Evolutionary conservation across 2,329 filamentous ascomycete genomes (phyloP).

Genomic region (Alternaria sp.): DNA sequence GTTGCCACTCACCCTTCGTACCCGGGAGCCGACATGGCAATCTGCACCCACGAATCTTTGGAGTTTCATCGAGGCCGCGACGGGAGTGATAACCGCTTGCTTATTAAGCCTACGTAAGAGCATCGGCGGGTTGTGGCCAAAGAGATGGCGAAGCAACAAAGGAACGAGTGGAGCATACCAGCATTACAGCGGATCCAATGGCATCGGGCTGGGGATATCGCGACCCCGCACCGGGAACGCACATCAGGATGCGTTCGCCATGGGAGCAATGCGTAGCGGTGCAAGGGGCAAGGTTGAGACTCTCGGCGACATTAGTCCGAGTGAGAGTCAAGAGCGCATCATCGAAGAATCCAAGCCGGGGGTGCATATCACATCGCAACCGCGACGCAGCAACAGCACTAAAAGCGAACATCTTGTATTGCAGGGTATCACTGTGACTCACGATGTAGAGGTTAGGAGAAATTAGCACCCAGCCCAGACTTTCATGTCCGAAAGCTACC

Average conservation of each 20-base stretch:
- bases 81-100: conserved; percentile 40
- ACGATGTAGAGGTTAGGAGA: conserved; percentile 19
- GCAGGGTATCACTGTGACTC: conserved; percentile 19
- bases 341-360: conserved; percentile 9
- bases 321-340: conserved; percentile 26
- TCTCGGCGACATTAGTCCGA: conserved; percentile 19
- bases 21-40: conserved; percentile 31
- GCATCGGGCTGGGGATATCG: neutral
- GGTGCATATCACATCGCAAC: conserved; percentile 7
- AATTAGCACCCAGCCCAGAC: neutral
- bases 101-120: conserved; percentile 35
- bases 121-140: conserved; percentile 25
- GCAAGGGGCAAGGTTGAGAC: conserved; percentile 8
- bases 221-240: neutral
- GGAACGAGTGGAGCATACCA: conserved; percentile 14
- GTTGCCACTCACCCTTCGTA: conserved; percentile 5
- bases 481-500: neutral
- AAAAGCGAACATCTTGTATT: conserved; percentile 12
- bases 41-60: conserved; percentile 39
- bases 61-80: conserved; percentile 40
- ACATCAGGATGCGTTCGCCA: conserved; percentile 1
- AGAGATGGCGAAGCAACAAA: conserved; percentile 23
- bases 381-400: conserved; percentile 4
- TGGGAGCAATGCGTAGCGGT: conserved; percentile 11
- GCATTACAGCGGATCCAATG: conserved; percentile 4